Percentiles rank a stretch among this genome's conserved stretches.
These are phyloP conservation scores for Mycosphaerella sp. DNA, from an alignment of 2,329 filamentous ascomycete species.

Conservation along the genomic window DNA sequence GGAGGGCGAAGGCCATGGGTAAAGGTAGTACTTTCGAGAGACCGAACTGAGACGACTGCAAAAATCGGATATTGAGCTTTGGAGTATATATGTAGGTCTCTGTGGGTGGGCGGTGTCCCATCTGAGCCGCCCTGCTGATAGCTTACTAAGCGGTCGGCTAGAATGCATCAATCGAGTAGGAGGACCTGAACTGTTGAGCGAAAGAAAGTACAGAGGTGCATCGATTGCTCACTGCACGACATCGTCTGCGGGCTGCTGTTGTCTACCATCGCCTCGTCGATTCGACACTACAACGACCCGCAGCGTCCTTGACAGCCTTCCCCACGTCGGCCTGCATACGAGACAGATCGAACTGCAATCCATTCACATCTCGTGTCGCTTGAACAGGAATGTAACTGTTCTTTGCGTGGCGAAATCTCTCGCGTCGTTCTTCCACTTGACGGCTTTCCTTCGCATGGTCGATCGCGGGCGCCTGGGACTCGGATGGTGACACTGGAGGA, in stretches of 20 bases:
- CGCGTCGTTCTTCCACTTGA: background rate
- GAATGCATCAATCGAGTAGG: background rate
- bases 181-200: no score
- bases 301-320: constrained; percentile 1
- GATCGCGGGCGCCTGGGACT: background rate
- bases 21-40: no score
- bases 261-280: background rate
- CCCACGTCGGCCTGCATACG: background rate
- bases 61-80: background rate
- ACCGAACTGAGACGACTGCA: background rate
- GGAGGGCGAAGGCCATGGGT: constrained; percentile 13
- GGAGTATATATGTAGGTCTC: background rate
- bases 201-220: background rate
- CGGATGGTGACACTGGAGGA: background rate
- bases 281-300: background rate
- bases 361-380: background rate
- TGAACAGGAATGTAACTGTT: background rate
- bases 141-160: background rate
- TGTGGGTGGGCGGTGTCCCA: background rate
- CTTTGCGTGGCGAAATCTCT: constrained; percentile 2
- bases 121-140: background rate
- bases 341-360: constrained; percentile 1
- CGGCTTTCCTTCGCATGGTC: background rate
- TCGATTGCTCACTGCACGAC: no score
- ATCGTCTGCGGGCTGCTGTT: background rate